phyloP scores from a whole-genome alignment of 495 filamentous ascomycete genomes.

The Penicillium waksmanii region DNA sequence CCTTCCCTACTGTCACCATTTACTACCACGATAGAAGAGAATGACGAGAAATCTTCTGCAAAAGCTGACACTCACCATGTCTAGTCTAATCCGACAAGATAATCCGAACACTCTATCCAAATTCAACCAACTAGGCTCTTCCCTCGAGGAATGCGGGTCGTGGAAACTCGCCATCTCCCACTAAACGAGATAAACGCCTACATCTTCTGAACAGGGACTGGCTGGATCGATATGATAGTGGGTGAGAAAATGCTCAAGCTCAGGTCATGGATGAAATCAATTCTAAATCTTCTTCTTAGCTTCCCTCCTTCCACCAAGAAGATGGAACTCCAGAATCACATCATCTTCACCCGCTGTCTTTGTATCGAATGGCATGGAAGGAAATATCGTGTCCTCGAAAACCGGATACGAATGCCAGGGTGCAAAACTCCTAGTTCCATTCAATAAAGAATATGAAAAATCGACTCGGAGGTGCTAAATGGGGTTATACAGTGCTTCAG shows the following conservation, averaged over 20 bases:
- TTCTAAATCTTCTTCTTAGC: not conserved
- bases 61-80: not conserved
- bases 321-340: conserved; percentile 2
- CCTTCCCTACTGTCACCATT: no score
- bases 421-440: not conserved
- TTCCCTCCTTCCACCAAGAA: not conserved
- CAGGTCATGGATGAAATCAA: not conserved
- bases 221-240: not conserved
- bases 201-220: not conserved
- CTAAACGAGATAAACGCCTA: not conserved
- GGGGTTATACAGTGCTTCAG: not conserved
- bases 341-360: not conserved
- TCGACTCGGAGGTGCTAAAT: not conserved
- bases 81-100: not conserved
- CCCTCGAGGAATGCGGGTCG: not conserved
- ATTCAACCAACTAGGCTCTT: not conserved
- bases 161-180: no score
- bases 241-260: not conserved
- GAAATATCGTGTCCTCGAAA: conserved; percentile 2
- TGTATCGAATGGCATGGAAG: conserved; percentile 8
- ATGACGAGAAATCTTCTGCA: no score
- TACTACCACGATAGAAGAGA: no score
- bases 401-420: not conserved
- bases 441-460: not conserved
- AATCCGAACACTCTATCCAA: not conserved